Evolutionary conservation across 1,139 yeast genomes (phyloP).

Genomic region (Geotrichum klebahnii): DNA sequence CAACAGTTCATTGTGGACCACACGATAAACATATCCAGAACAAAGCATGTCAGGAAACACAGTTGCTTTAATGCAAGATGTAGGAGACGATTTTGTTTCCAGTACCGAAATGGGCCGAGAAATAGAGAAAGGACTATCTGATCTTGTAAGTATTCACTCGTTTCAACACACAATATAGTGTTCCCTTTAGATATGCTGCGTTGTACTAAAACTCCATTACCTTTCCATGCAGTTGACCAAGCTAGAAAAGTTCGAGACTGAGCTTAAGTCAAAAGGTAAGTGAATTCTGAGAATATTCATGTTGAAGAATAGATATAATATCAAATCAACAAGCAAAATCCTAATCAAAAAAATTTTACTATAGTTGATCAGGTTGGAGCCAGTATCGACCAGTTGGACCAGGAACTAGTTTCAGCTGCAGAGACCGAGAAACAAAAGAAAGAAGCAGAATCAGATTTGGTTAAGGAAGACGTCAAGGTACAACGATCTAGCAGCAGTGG

Average conservation of each 20-base stretch:
- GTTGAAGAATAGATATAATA: too few relatives aligned
- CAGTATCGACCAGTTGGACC: not conserved
- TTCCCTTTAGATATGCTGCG: not conserved
- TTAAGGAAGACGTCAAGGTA: too few relatives aligned
- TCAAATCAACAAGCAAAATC: not conserved
- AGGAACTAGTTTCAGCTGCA: not conserved
- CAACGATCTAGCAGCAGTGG: too few relatives aligned
- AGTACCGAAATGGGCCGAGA: slow-evolving; percentile 20
- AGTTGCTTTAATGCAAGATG: not conserved
- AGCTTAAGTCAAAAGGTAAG: slow-evolving; percentile 17
- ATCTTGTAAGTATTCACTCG: slow-evolving; percentile 7
- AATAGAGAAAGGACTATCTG: slow-evolving; percentile 16
- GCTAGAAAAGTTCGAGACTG: slow-evolving; percentile 16
- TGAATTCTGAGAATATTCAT: too few relatives aligned
- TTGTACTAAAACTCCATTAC: not conserved
- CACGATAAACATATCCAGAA: not conserved
- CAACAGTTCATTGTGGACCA: not conserved
- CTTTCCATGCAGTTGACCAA: slow-evolving; percentile 10
- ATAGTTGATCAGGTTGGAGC: not conserved
- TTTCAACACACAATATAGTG: not conserved
- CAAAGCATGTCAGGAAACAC: not conserved
- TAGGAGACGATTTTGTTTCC: slow-evolving; percentile 16
- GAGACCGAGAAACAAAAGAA: too few relatives aligned
- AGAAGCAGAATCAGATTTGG: too few relatives aligned
- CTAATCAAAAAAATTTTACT: not conserved